Evolutionary conservation across 2,329 filamentous ascomycete species (phyloP).

Genomic region (Nemania sp.): DNA sequence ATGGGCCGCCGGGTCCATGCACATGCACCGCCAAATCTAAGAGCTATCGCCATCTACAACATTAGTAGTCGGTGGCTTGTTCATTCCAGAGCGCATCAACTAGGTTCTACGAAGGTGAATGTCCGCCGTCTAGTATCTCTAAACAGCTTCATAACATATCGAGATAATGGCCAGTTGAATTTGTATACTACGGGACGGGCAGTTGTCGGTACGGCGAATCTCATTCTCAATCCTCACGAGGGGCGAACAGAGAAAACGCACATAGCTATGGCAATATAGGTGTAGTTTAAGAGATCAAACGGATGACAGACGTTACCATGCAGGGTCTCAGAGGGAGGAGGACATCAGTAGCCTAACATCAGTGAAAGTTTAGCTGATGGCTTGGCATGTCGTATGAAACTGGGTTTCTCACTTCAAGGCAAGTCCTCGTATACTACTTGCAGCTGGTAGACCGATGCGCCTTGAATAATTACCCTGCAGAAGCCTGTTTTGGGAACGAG

Average conservation of each 20-base stretch:
- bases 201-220: neutral
- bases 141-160: neutral
- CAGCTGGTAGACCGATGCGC: neutral
- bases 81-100: neutral
- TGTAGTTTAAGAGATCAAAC: too few relatives aligned
- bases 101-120: neutral
- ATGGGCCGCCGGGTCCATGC: neutral
- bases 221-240: neutral
- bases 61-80: neutral
- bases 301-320: neutral
- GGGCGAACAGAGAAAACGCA: neutral
- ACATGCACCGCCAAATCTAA: neutral
- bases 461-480: neutral
- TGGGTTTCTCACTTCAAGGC: neutral
- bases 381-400: neutral
- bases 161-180: neutral
- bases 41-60: neutral
- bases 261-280: too few relatives aligned
- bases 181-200: neutral
- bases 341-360: neutral
- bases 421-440: neutral
- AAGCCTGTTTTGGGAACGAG: neutral
- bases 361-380: conserved; percentile 11
- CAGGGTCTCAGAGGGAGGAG: neutral
- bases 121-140: neutral